phyloP scores from a whole-genome alignment of 1,284 basidiomycete species.

The Heterobasidion parviporum region DNA sequence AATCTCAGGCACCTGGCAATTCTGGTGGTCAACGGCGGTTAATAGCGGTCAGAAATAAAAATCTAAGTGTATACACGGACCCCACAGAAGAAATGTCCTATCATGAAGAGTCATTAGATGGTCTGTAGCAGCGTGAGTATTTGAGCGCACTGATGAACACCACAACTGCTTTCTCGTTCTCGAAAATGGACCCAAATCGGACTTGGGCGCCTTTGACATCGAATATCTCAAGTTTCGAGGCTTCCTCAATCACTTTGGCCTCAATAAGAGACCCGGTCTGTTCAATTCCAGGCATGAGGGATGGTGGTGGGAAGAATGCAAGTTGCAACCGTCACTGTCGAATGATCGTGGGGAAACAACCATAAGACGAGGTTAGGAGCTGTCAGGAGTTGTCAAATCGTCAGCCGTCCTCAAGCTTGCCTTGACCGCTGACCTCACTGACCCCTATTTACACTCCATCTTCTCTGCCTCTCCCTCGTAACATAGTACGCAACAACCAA shows the following conservation, averaged over 20 bases:
- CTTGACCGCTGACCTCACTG: too few relatives aligned
- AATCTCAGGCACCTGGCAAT: slow-evolving; percentile 5
- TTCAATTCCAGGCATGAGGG: background rate
- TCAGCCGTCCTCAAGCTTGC: too few relatives aligned
- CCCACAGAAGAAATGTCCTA: slow-evolving; percentile 62
- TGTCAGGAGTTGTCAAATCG: too few relatives aligned
- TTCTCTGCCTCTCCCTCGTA: too few relatives aligned
- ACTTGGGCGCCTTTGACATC: slow-evolving; percentile 36
- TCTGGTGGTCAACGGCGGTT: slow-evolving; percentile 2
- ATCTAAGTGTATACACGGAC: slow-evolving; percentile 25
- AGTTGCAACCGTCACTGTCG: too few relatives aligned
- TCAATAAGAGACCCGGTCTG: background rate
- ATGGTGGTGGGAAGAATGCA: too few relatives aligned
- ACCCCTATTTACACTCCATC: too few relatives aligned
- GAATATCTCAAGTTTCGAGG: slow-evolving; percentile 30
- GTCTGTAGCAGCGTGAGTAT: slow-evolving; percentile 5
- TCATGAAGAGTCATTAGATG: background rate
- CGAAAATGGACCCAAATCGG: slow-evolving; percentile 41
- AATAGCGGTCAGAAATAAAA: background rate
- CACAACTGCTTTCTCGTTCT: slow-evolving; percentile 42
- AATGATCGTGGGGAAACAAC: too few relatives aligned
- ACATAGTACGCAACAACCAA: too few relatives aligned
- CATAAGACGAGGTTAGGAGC: too few relatives aligned
- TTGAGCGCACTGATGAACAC: slow-evolving; percentile 53
- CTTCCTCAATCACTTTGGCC: slow-evolving; percentile 9